Conservation (phyloP, 164 flowering plant genomes). For the Macadamia integrifolia region DNA sequence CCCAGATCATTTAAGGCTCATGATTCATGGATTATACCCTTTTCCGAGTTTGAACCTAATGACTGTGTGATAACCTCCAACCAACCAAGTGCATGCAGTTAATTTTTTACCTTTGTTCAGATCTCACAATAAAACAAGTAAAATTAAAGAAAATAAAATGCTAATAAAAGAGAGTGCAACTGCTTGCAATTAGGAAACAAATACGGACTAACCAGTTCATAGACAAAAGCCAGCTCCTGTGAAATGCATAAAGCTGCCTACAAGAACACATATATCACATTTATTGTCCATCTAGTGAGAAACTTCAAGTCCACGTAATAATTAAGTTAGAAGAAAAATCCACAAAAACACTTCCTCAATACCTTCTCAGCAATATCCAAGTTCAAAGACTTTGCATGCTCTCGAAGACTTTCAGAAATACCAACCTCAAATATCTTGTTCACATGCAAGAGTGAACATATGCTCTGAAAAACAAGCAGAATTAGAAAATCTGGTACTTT, state of each 20-base stretch:
- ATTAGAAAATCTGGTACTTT: neutral
- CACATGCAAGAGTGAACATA: constrained; percentile 75
- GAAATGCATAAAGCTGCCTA: constrained; percentile 75
- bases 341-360: neutral
- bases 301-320: neutral
- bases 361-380: constrained; percentile 77
- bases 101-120: too few relatives aligned
- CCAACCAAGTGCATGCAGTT: too few relatives aligned
- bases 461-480: constrained; percentile 45
- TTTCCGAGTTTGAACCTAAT: too few relatives aligned
- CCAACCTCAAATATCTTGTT: constrained; percentile 88
- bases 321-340: neutral
- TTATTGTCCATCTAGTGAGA: neutral
- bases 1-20: neutral
- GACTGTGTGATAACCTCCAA: too few relatives aligned
- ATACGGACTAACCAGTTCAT: constrained; percentile 73
- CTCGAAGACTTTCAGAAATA: constrained; percentile 60
- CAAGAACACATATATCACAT: constrained; percentile 2
- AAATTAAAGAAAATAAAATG: too few relatives aligned
- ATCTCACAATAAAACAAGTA: too few relatives aligned
- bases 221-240: constrained; percentile 78
- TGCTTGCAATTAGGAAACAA: neutral
- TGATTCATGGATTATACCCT: too few relatives aligned
- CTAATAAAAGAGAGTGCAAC: too few relatives aligned
- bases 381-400: constrained; percentile 41